Base-by-base conservation (phyloP, 2,329 filamentous ascomycete species). In the Fusarium praegraminearum region DNA sequence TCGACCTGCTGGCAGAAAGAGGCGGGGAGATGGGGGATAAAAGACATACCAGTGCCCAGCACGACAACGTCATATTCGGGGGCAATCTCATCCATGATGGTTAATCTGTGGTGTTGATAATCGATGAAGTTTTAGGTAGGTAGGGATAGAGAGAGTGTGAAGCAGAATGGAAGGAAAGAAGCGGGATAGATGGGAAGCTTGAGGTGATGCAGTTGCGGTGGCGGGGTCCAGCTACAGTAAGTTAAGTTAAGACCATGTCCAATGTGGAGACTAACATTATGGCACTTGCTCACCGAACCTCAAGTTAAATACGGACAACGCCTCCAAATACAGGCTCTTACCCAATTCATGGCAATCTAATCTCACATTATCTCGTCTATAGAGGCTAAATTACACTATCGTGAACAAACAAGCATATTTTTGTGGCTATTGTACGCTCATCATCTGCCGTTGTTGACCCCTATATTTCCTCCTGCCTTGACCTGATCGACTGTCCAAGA, bases 51-150 rank as follows among this genome's bases (percentile, higher is more conserved):
- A 81, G 96, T 99, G 87, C 96, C 96, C 81, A 99, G 90, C 80
- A 99, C 96, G 80, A 99, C 90, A 82, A 98, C 93, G 88, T 99
- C 96, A 88, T 99, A 99, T 84, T 98, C 94, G 80, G 93, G 93
- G 75, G 94, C 93, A 80, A 99, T 97, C 84, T 98, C 96, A 80
- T 98, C 96, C 96, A 98, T 98, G 51, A 45, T 67, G 56, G 65
- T 41, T 62, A 47, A 57, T 64, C 38, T 35, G 40, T 68, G 62
- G 62, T 54, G 67, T 65, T 59, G 62, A 45, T 55, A 44, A 26
- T 55, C 30, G 41, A 57, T 62, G 55, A 26, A 45, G 32, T 32
- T 61, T 54, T 50, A 44, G 45, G 51, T 50, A 44, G 45, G 49
- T 43, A 49, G 46, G 36, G 57, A 43, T 51, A 43, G 40, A 61